Evolutionary conservation across 2,329 filamentous ascomycete species (phyloP), one percentile per base, ranked within the genome.

Genomic region (Pyricularia pennisetigena): DNA sequence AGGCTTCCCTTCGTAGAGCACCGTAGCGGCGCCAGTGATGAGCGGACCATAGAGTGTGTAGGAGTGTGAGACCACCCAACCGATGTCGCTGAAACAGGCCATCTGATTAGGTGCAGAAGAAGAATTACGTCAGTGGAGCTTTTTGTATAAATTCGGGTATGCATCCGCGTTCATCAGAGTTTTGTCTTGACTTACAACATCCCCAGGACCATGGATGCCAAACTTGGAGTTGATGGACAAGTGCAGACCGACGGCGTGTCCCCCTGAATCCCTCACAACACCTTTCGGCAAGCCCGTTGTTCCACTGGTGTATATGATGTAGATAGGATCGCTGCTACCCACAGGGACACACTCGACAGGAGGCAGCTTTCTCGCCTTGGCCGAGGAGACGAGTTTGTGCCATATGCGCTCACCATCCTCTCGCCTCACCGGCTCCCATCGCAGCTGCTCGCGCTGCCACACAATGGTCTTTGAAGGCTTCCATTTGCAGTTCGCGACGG

Each of bases 1-100:
- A 0, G 94, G 94, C 72, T 97, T 97, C n/a, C 94, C 94, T 79
- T 97, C 94, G 76, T 93, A 97, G 0, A 97, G 82, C 0, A 97
- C 86, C 0, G 93, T 97, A 1, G 93, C 89, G 1, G 94, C 93
- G 5, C 94, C 94, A 0, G 90, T 87, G 1, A 97, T 85, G 6
- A 98, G 85, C 14, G 94, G 94, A 4, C 88, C 94, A 75, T 97
- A 97, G 14, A 97, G 82, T 71, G 97, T 97, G 76, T 95, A 97
- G 88, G 2, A 78, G 71, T 80, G 78, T 0, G 92, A 92, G 0
- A 95, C 92, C 0, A 94, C 92, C 94, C 94, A 97, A 35, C 94
- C 94, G 68, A 97, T 94, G 74, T 98, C 94, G 16, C 78, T 80
- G 65, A 78, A 78, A 69, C 75, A 77, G 28, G 75, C 77, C 75